Conservation (phyloP, 495 filamentous ascomycete species). For the Penicillium arizonense region DNA sequence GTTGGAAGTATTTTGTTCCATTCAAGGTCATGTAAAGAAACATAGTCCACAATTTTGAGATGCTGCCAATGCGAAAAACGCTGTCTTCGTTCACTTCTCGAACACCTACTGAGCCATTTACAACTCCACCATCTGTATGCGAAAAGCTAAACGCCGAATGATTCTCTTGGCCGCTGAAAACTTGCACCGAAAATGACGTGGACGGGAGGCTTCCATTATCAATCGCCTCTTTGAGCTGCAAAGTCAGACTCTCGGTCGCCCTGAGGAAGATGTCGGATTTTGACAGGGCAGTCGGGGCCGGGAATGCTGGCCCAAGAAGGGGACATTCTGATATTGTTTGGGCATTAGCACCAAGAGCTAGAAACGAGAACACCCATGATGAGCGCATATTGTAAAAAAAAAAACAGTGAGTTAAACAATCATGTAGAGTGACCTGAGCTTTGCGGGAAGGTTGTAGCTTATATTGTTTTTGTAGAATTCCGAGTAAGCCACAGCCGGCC, state of each 20-base stretch:
- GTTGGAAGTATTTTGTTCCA: constrained; percentile 38
- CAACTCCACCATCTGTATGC: constrained; percentile 2
- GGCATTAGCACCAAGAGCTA: neutral
- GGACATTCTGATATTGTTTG: constrained; percentile 29
- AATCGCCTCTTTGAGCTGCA: constrained; percentile 16
- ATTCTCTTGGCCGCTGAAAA: constrained; percentile 7
- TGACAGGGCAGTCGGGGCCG: constrained; percentile 30
- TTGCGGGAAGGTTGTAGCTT: no score
- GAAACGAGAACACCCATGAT: no score
- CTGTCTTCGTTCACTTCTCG: constrained; percentile 39
- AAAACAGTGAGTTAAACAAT: no score
- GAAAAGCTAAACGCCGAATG: constrained; percentile 4
- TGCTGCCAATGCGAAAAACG: constrained; percentile 51
- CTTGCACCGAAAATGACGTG: constrained; percentile 46
- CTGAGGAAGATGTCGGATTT: constrained; percentile 9
- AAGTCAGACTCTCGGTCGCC: constrained; percentile 30
- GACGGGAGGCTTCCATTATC: constrained; percentile 29
- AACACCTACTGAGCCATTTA: constrained; percentile 31
- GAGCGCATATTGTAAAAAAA: no score
- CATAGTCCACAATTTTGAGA: constrained; percentile 50
- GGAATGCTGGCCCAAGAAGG: constrained; percentile 47
- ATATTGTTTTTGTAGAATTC: no score
- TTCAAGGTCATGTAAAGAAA: constrained; percentile 46
- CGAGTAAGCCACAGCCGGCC: no score
- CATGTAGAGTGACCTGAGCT: no score